Conservation (phyloP, 2,329 filamentous ascomycete genomes). For the Coniochaeta ligniaria region DNA sequence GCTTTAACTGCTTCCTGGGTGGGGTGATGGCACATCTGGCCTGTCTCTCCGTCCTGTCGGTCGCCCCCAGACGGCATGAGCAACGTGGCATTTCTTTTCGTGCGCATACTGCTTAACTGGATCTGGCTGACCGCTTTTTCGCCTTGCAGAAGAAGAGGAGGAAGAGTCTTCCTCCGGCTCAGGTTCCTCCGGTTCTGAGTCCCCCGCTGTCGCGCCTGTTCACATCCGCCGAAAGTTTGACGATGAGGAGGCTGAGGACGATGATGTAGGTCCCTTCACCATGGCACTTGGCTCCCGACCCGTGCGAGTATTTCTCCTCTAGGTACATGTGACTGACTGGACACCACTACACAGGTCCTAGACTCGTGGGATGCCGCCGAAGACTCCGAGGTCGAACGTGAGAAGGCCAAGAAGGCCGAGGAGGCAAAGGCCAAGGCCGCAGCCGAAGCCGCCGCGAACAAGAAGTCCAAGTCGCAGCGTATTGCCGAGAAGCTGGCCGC, state of each 20-base stretch:
- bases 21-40: neutral
- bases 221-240: slow-evolving; percentile 61
- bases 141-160: slow-evolving; percentile 25
- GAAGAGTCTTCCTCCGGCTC: slow-evolving; percentile 25
- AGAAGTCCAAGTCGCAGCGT: slow-evolving; percentile 83
- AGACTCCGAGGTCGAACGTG: slow-evolving; percentile 92
- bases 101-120: slow-evolving; percentile 3
- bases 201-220: slow-evolving; percentile 29
- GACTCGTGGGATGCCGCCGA: slow-evolving; percentile 97
- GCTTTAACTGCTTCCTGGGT: neutral
- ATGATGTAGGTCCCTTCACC: slow-evolving; percentile 54
- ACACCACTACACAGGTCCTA: slow-evolving; percentile 57
- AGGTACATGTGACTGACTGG: slow-evolving; percentile 1
- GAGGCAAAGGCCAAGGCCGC: slow-evolving; percentile 86
- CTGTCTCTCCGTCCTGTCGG: neutral
- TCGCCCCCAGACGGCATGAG: neutral
- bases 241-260: slow-evolving; percentile 79
- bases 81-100: neutral
- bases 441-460: slow-evolving; percentile 78
- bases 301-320: neutral
- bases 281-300: neutral
- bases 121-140: slow-evolving; percentile 15
- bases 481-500: slow-evolving; percentile 70
- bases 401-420: slow-evolving; percentile 83
- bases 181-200: slow-evolving; percentile 20